These are phyloP conservation scores for Blastomyces percursus DNA, from an alignment of 2,329 filamentous ascomycete genomes.

Conservation along the genomic window DNA sequence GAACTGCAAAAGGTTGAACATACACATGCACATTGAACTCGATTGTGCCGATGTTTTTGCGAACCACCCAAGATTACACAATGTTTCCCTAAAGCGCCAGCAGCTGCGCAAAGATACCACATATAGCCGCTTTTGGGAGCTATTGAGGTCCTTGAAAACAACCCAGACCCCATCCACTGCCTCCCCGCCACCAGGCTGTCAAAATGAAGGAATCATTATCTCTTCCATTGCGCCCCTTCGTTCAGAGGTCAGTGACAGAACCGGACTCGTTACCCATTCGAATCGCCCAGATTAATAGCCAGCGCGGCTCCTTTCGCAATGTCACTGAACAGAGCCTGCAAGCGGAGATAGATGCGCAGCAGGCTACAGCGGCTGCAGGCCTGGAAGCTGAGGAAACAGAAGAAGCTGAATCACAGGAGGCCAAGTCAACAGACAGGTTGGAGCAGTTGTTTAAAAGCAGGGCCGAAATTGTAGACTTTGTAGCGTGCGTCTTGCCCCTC, in stretches of 20 bases:
- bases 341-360: conserved; percentile 50
- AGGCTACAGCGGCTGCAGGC: conserved; percentile 31
- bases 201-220: conserved; percentile 34
- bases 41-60: not conserved
- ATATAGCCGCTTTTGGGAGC: not conserved
- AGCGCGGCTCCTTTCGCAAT: conserved; percentile 71
- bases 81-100: not conserved
- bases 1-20: no score
- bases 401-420: conserved; percentile 27
- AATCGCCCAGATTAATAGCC: conserved; percentile 64
- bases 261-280: conserved; percentile 53
- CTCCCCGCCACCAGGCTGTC: not conserved
- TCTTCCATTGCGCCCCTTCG: conserved; percentile 52
- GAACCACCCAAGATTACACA: not conserved
- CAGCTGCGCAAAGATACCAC: not conserved
- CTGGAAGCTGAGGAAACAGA: conserved; percentile 40
- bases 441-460: conserved; percentile 36
- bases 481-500: conserved; percentile 24
- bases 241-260: conserved; percentile 12
- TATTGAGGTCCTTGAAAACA: not conserved
- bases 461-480: conserved; percentile 36
- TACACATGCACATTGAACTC: not conserved
- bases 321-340: conserved; percentile 63
- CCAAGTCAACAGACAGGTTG: conserved; percentile 27
- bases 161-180: not conserved